These are phyloP conservation scores for Epichloe bromicola DNA, from an alignment of 2,329 filamentous ascomycete genomes.

Conservation along the genomic window DNA sequence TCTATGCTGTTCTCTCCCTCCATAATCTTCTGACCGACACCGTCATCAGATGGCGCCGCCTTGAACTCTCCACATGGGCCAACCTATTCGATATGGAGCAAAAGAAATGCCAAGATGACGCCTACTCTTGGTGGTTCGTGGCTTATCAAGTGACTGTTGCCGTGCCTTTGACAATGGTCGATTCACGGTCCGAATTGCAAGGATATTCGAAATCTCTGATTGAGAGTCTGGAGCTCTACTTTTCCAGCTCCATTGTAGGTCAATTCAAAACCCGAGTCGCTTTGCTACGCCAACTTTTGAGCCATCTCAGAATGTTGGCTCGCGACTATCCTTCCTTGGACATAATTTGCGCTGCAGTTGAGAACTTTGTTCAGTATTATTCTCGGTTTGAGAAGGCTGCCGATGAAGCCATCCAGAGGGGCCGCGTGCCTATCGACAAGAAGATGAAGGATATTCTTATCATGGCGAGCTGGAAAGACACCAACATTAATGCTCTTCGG, in stretches of 20 bases:
- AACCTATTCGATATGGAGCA: constrained; percentile 77
- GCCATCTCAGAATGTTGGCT: constrained; percentile 50
- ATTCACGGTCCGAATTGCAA: constrained; percentile 44
- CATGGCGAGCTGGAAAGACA: constrained; percentile 95
- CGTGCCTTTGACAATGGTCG: constrained; percentile 53
- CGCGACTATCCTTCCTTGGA: constrained; percentile 45
- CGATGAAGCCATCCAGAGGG: constrained; percentile 49
- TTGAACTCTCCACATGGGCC: constrained; percentile 88
- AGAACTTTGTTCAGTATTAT: constrained; percentile 69
- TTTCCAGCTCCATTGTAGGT: constrained; percentile 64
- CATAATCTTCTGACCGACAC: constrained; percentile 70
- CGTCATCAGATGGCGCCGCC: constrained; percentile 76
- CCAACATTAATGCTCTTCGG: constrained; percentile 76
- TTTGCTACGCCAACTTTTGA: constrained; percentile 51
- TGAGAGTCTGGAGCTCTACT: constrained; percentile 66
- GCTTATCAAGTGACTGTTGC: constrained; percentile 83
- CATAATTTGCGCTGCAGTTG: constrained; percentile 49
- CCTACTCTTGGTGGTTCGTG: constrained; percentile 90
- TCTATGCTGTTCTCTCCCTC: constrained; percentile 55
- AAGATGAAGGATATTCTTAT: constrained; percentile 87
- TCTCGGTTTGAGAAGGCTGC: constrained; percentile 55
- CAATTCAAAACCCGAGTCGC: constrained; percentile 64
- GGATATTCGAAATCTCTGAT: constrained; percentile 56
- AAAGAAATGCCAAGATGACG: constrained; percentile 60
- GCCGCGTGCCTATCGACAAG: constrained; percentile 69